Conservation (phyloP, 2,329 filamentous ascomycete species). For the Epichloe gansuensis region DNA sequence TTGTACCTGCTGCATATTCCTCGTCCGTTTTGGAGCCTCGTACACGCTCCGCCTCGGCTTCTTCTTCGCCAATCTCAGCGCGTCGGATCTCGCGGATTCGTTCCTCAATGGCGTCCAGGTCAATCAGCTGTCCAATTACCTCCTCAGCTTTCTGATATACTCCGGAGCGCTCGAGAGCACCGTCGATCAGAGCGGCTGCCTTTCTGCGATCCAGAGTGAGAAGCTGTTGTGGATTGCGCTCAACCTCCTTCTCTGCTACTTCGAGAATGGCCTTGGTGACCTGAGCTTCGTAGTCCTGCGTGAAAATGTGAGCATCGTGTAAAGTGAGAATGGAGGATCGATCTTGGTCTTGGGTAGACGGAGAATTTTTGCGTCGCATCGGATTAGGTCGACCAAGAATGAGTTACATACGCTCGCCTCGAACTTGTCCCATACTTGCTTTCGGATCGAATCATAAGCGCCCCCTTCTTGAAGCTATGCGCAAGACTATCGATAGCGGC, state of each 20-base stretch:
- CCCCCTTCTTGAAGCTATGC: conserved; percentile 79
- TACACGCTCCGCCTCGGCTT: conserved; percentile 50
- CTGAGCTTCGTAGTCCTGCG: conserved; percentile 55
- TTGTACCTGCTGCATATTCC: conserved; percentile 58
- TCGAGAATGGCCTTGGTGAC: conserved; percentile 55
- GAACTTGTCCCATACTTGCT: conserved; percentile 65
- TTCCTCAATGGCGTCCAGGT: conserved; percentile 53
- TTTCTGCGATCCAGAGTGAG: conserved; percentile 63
- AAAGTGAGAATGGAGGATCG: background rate
- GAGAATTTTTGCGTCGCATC: too few species aligned
- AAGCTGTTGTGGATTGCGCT: conserved; percentile 59
- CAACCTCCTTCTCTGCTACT: conserved; percentile 61
- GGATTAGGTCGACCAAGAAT: background rate
- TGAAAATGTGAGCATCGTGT: conserved; percentile 1
- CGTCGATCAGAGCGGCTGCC: conserved; percentile 64
- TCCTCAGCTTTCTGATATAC: conserved; percentile 62
- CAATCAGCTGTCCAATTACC: conserved; percentile 56
- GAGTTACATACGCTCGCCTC: conserved; percentile 45
- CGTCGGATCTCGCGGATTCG: conserved; percentile 57
- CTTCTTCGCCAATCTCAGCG: conserved; percentile 57
- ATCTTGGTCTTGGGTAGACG: conserved; percentile 10
- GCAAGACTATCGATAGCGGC: conserved; percentile 62
- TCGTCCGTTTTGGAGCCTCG: conserved; percentile 62
- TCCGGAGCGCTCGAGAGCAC: conserved; percentile 62
- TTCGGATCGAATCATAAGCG: conserved; percentile 67